Base-by-base conservation (phyloP, 345 rosid species). In the Hevea brasiliensis region DNA sequence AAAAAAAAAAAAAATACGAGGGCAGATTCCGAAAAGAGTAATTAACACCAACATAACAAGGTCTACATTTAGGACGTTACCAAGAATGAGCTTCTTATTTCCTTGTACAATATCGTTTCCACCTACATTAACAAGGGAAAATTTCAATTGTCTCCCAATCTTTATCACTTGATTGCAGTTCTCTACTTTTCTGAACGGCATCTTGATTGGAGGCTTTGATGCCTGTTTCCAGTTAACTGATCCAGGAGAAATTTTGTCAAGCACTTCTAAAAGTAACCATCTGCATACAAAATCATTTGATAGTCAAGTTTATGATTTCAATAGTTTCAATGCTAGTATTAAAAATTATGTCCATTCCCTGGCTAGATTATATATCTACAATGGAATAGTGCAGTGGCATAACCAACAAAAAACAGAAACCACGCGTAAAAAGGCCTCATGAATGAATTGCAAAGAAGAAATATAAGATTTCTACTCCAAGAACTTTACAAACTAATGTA, bases 71-170 rank as follows among this genome's bases (percentile, higher is more conserved):
- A 27, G 50, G 58, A 51, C 68, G 72, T 81, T 89, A 94, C 98
- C 97, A 57, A 91, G 91, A 76, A 94, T 89, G 79, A 94, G 97
- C 83, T 92, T 92, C 89, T 90, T 92, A 72, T 92, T 94, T 87
- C 98, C 98, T 83, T 87, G 92, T 27, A 94, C 99, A 55, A 94
- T 80, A 80, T 94, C 98, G 76, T 92, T 92, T 74, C 98, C 99
- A 54, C 85, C 93, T 18, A 92, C 90, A 83, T 94, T 94, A 40
- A 92, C 95, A 0, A 94, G 82, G 18, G 99, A 92, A 74, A 94
- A 88, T 51, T 80, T 89, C 86, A 94, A 56, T 71, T 87, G 84
- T 84, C 79, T 86, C 70, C 98, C 98, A 41, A 92, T 90, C 84
- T 73, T 83, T 74, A 94, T 80, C 35, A 90, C 97, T 86, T 94